Evolutionary conservation across 2,329 filamentous ascomycete species (phyloP).

Genomic region (Mariannaea sp.): DNA sequence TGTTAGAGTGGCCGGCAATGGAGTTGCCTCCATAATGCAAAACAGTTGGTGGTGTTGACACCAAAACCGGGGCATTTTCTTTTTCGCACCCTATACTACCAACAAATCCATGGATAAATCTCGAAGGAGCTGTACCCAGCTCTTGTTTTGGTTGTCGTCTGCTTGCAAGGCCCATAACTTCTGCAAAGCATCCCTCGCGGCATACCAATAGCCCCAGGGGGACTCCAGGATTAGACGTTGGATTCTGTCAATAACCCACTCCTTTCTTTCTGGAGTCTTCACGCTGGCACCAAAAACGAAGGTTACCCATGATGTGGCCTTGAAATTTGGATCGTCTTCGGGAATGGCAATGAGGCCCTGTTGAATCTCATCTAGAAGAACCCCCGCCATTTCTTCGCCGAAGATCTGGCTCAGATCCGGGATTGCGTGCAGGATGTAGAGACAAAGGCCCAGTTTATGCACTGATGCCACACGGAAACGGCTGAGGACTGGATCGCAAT

Average conservation of each 20-base stretch:
- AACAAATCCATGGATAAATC: conserved; percentile 49
- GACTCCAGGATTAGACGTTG: conserved; percentile 46
- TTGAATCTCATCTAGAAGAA: conserved; percentile 52
- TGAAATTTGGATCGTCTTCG: conserved; percentile 57
- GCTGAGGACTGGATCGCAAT: conserved; percentile 42
- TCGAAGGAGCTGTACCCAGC: conserved; percentile 53
- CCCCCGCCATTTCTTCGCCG: conserved; percentile 37
- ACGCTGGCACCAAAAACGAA: conserved; percentile 61
- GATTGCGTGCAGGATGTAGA: conserved; percentile 52
- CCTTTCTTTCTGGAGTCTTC: conserved; percentile 46
- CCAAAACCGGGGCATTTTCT: not conserved
- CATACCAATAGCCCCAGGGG: conserved; percentile 56
- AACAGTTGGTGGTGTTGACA: not conserved
- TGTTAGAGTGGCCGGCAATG: not conserved
- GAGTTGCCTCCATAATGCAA: not conserved
- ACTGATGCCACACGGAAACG: conserved; percentile 49
- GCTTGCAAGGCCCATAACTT: conserved; percentile 50
- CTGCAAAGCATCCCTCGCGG: conserved; percentile 51
- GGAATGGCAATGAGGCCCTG: conserved; percentile 53
- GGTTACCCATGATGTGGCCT: conserved; percentile 61
- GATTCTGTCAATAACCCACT: conserved; percentile 55
- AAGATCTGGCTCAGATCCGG: conserved; percentile 35
- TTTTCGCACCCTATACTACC: conserved; percentile 51
- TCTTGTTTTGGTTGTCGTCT: conserved; percentile 36
- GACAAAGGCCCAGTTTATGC: conserved; percentile 50